A percentile compares a stretch with the other conserved stretches of the same genome.
phyloP scores from a whole-genome alignment of 192 early-diverging fungal genomes.

The Linderina pennispora region DNA sequence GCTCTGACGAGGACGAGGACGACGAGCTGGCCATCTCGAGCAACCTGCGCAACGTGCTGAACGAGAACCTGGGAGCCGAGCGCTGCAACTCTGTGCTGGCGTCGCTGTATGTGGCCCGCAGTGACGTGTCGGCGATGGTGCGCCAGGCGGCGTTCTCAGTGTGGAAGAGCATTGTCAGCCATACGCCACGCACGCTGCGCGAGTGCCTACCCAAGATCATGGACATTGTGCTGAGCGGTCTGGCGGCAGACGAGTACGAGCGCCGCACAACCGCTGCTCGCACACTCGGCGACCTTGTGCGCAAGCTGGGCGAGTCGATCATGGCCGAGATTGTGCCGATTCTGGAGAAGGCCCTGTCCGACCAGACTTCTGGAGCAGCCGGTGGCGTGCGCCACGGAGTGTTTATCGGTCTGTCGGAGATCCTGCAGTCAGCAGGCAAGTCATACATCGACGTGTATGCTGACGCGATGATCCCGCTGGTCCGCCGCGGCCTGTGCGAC shows the following conservation, averaged over 20 bases:
- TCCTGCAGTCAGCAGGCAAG: slow-evolving; percentile 81
- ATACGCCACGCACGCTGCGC: slow-evolving; percentile 95
- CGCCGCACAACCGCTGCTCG: slow-evolving; percentile 82
- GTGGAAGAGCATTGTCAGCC: slow-evolving; percentile 93
- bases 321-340: slow-evolving; percentile 86
- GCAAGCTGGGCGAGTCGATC: slow-evolving; percentile 89
- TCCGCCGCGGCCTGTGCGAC: slow-evolving; percentile 82
- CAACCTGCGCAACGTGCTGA: slow-evolving; percentile 49
- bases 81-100: slow-evolving; percentile 82
- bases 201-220: slow-evolving; percentile 90
- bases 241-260: slow-evolving; percentile 71
- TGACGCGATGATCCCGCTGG: slow-evolving; percentile 73
- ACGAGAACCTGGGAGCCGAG: slow-evolving; percentile 78
- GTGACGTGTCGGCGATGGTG: slow-evolving; percentile 73
- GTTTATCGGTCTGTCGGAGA: slow-evolving; percentile 87
- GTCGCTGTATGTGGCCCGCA: slow-evolving; percentile 87
- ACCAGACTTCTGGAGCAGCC: slow-evolving; percentile 8
- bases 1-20: slow-evolving; percentile 20
- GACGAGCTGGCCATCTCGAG: slow-evolving; percentile 23
- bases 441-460: slow-evolving; percentile 78
- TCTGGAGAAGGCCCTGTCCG: slow-evolving; percentile 72
- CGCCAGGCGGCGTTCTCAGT: slow-evolving; percentile 83
- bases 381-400: slow-evolving; percentile 79
- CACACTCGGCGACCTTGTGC: slow-evolving; percentile 89
- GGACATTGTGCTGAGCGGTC: slow-evolving; percentile 77